A percentile compares a stretch with the other conserved stretches of the same genome.
These are phyloP conservation scores for Gigaspora rosea DNA, from an alignment of 192 early-diverging fungal genomes.

Conservation along the genomic window DNA sequence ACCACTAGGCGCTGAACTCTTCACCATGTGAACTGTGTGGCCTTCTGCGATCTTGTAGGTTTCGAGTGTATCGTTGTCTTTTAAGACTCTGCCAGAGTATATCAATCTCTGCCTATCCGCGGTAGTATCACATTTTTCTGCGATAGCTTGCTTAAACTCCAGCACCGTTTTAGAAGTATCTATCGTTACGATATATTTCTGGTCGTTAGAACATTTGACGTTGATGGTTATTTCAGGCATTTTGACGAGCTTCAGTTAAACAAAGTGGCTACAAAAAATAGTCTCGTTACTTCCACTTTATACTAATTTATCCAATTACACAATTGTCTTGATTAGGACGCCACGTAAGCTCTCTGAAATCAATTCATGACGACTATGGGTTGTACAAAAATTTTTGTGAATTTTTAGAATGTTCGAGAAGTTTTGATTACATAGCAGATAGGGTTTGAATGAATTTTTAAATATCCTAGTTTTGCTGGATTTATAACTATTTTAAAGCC, in stretches of 20 bases:
- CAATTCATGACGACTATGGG: no score
- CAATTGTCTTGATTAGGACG: no score
- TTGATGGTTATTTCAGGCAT: constrained; percentile 61
- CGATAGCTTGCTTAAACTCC: constrained; percentile 79
- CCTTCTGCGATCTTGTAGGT: constrained; percentile 85
- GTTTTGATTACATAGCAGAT: no score
- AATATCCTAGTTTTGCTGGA: no score
- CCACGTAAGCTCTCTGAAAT: no score
- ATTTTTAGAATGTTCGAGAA: no score
- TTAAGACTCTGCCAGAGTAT: constrained; percentile 91
- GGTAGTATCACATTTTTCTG: constrained; percentile 62
- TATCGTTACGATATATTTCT: constrained; percentile 67
- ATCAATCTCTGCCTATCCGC: constrained; percentile 83
- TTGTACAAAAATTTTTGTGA: no score
- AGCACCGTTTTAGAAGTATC: constrained; percentile 61
- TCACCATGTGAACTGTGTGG: constrained; percentile 92
- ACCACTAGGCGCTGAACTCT: constrained; percentile 54
- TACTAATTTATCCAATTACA: no score
- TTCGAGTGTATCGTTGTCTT: constrained; percentile 79
- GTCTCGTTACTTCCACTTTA: no score
- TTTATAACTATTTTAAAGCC: no score
- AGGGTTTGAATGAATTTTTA: no score
- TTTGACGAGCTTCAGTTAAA: background rate
- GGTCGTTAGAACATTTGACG: constrained; percentile 75
- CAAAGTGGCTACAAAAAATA: no score